Conservation (phyloP, 768 basidiomycete species). For the Serendipita sp. region DNA sequence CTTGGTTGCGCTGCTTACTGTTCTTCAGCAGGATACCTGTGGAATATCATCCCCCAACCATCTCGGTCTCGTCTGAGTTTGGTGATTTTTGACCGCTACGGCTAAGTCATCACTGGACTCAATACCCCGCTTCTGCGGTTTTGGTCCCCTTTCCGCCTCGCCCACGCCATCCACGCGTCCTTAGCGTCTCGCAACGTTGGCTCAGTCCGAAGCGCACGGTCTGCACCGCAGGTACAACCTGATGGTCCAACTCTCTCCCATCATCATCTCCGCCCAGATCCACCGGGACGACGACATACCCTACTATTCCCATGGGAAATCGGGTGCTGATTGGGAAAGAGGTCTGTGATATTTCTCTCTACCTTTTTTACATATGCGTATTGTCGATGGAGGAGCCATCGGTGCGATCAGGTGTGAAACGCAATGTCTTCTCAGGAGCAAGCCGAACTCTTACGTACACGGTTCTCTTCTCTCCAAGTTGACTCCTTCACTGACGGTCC, state of each 20-base stretch:
- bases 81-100: too few species aligned
- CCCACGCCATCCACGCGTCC: constrained; percentile 22
- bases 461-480: background rate
- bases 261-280: constrained; percentile 43
- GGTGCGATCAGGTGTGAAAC: constrained; percentile 37
- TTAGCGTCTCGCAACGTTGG: constrained; percentile 48
- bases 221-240: constrained; percentile 38
- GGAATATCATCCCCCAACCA: constrained; percentile 17
- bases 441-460: constrained; percentile 8
- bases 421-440: constrained; percentile 31
- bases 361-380: constrained; percentile 37
- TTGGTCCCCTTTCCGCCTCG: background rate
- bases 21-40: constrained; percentile 30
- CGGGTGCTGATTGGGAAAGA: constrained; percentile 37
- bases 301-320: constrained; percentile 41
- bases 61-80: too few species aligned
- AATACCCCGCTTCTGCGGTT: background rate
- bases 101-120: background rate
- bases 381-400: constrained; percentile 35
- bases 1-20: constrained; percentile 42
- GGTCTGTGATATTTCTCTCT: constrained; percentile 37
- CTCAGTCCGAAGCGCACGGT: constrained; percentile 38
- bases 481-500: constrained; percentile 33
- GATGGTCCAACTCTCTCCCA: constrained; percentile 30
- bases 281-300: constrained; percentile 41